A percentile compares a stretch with the other conserved stretches of the same genome.
phyloP scores from a whole-genome alignment of 2,329 filamentous ascomycete genomes.

The Epichloe coenophiala region DNA sequence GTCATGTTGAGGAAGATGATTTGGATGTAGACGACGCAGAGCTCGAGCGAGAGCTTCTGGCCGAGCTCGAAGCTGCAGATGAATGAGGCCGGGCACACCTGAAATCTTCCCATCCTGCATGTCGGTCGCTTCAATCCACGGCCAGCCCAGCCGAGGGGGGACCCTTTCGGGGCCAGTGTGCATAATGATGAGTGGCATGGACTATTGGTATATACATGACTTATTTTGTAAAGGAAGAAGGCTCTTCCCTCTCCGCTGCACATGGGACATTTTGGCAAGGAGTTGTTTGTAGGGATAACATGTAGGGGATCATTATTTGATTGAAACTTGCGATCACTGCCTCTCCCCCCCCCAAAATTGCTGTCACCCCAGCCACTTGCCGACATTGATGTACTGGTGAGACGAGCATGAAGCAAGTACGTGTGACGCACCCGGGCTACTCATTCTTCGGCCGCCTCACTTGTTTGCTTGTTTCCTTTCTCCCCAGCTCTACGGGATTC shows the following conservation, averaged over 20 bases:
- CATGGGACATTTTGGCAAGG: neutral
- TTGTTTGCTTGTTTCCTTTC: no score
- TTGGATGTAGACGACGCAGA: slow-evolving; percentile 40
- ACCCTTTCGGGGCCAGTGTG: neutral
- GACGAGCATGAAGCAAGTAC: no score
- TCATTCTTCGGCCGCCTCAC: no score
- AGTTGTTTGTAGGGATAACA: neutral
- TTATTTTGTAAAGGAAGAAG: neutral
- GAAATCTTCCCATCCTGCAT: no score
- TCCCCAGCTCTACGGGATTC: no score
- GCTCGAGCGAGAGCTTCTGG: slow-evolving; percentile 49
- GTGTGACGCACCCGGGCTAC: no score
- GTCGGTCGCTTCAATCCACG: neutral
- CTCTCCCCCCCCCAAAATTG: no score
- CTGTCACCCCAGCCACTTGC: no score
- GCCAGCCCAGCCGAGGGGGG: neutral
- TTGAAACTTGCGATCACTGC: neutral
- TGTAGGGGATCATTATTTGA: neutral
- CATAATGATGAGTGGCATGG: slow-evolving; percentile 2
- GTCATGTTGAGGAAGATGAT: slow-evolving; percentile 16
- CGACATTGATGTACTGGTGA: no score
- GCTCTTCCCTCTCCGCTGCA: neutral
- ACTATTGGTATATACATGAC: neutral
- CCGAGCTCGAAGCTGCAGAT: slow-evolving; percentile 36
- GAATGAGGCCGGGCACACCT: slow-evolving; percentile 8